phyloP scores from a whole-genome alignment of 2,329 filamentous ascomycete species.

The Penicillium concentricum region DNA sequence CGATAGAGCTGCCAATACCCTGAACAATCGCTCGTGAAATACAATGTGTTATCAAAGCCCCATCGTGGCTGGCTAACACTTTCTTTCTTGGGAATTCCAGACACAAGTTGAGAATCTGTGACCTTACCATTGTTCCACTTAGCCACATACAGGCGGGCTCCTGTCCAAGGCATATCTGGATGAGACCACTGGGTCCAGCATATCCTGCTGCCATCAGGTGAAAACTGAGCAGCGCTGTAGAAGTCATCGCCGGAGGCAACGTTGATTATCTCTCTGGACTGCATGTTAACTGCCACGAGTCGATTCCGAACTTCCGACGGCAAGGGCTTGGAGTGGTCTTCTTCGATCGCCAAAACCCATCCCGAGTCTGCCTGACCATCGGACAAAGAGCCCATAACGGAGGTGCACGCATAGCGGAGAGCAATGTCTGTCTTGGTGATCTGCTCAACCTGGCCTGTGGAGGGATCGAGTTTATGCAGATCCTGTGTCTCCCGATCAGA shows the following conservation, averaged over 20 bases:
- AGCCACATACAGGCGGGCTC: conserved; percentile 45
- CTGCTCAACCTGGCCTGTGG: conserved; percentile 32
- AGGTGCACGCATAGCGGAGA: conserved; percentile 25
- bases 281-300: conserved; percentile 25
- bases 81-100: conserved; percentile 39
- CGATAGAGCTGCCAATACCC: conserved; percentile 50
- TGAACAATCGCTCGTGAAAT: conserved; percentile 47
- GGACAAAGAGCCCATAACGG: conserved; percentile 35
- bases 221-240: conserved; percentile 51
- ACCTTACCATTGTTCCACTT: conserved; percentile 41
- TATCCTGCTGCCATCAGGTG: conserved; percentile 44
- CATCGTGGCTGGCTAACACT: conserved; percentile 51
- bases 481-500: conserved; percentile 44
- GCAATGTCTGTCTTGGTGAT: conserved; percentile 23
- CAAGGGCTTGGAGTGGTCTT: conserved; percentile 45
- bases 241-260: conserved; percentile 50
- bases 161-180: conserved; percentile 52
- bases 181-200: conserved; percentile 55
- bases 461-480: conserved; percentile 44
- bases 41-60: conserved; percentile 48
- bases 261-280: conserved; percentile 32
- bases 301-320: conserved; percentile 26
- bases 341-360: conserved; percentile 52
- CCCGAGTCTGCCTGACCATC: conserved; percentile 30
- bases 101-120: conserved; percentile 25